Evolutionary conservation across 352 stramenopile species (phyloP).

Genomic region (Elongisporangium undulatum): DNA sequence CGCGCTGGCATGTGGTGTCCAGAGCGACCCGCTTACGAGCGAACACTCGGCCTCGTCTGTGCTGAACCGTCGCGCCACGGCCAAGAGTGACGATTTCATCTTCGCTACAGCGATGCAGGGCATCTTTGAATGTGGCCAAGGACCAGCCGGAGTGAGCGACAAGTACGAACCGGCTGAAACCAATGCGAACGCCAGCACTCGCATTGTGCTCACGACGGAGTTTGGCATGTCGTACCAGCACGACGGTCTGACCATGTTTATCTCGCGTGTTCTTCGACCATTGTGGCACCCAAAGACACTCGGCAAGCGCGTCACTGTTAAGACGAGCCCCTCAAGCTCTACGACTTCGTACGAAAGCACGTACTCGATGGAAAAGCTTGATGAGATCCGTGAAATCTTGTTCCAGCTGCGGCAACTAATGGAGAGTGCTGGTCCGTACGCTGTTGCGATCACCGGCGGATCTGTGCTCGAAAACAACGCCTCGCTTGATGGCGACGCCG

Average conservation of each 20-base stretch:
- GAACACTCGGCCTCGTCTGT: slow-evolving; percentile 52
- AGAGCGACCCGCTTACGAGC: slow-evolving; percentile 63
- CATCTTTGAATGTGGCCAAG: slow-evolving; percentile 82
- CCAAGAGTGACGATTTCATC: slow-evolving; percentile 76
- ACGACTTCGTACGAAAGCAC: slow-evolving; percentile 32
- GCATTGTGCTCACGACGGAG: slow-evolving; percentile 82
- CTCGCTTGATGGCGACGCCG: slow-evolving; percentile 37
- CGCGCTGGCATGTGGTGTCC: slow-evolving; percentile 78
- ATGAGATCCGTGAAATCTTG: slow-evolving; percentile 75
- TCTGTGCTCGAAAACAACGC: slow-evolving; percentile 53
- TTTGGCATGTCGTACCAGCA: slow-evolving; percentile 87
- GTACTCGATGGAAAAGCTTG: slow-evolving; percentile 47
- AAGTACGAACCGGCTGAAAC: slow-evolving; percentile 26
- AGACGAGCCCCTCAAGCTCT: neutral
- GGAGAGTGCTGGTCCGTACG: slow-evolving; percentile 70
- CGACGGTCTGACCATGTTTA: slow-evolving; percentile 76
- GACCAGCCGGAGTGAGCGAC: slow-evolving; percentile 14
- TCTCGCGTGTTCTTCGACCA: slow-evolving; percentile 73
- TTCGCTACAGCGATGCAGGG: slow-evolving; percentile 70
- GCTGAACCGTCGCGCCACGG: slow-evolving; percentile 23
- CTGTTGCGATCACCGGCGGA: slow-evolving; percentile 67
- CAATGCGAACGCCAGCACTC: slow-evolving; percentile 30
- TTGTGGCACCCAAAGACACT: slow-evolving; percentile 67
- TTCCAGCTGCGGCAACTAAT: slow-evolving; percentile 82
- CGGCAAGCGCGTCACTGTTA: slow-evolving; percentile 25